Percentiles rank a stretch among this genome's conserved stretches.
phyloP scores from a whole-genome alignment of 192 early-diverging fungal genomes.

The Coemansia sp. region DNA sequence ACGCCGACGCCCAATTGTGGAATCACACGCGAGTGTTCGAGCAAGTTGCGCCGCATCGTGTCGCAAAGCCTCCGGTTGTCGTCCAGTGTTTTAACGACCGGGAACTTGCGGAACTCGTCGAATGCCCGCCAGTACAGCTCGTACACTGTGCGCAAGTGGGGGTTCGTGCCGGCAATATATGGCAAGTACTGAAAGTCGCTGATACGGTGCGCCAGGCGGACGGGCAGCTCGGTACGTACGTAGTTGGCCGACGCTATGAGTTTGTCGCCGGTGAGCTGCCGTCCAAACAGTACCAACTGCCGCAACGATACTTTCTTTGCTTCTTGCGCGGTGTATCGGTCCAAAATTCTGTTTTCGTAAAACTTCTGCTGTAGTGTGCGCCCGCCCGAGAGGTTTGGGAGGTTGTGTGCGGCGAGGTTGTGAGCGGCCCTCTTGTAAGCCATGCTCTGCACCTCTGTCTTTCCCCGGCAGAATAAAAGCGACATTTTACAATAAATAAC shows the following conservation, averaged over 20 bases:
- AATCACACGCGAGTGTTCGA: slow-evolving; percentile 81
- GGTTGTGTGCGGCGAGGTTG: background rate
- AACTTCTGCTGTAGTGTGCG: slow-evolving; percentile 67
- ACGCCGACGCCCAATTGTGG: slow-evolving; percentile 88
- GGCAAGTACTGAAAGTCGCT: slow-evolving; percentile 90
- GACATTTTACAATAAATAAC: too few species aligned
- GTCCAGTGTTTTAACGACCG: slow-evolving; percentile 71
- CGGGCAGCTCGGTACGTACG: slow-evolving; percentile 82
- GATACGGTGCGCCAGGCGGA: slow-evolving; percentile 89
- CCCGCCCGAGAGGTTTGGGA: slow-evolving; percentile 9
- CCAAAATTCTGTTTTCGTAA: slow-evolving; percentile 89
- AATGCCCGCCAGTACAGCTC: slow-evolving; percentile 94
- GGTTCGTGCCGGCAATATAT: slow-evolving; percentile 91
- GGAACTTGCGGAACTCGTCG: slow-evolving; percentile 71
- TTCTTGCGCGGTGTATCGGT: slow-evolving; percentile 76
- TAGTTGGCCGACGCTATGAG: slow-evolving; percentile 87
- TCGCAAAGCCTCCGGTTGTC: slow-evolving; percentile 83
- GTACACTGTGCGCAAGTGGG: slow-evolving; percentile 83
- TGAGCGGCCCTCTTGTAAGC: slow-evolving; percentile 8
- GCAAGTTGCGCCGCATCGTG: slow-evolving; percentile 67
- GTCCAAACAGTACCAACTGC: slow-evolving; percentile 88
- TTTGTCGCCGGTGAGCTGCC: slow-evolving; percentile 80
- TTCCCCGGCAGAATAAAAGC: too few species aligned
- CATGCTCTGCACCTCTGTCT: slow-evolving; percentile 3
- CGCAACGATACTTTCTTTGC: slow-evolving; percentile 81